These are phyloP conservation scores for Populus ilicifolia DNA, from an alignment of 345 rosid species.

Conservation along the genomic window DNA sequence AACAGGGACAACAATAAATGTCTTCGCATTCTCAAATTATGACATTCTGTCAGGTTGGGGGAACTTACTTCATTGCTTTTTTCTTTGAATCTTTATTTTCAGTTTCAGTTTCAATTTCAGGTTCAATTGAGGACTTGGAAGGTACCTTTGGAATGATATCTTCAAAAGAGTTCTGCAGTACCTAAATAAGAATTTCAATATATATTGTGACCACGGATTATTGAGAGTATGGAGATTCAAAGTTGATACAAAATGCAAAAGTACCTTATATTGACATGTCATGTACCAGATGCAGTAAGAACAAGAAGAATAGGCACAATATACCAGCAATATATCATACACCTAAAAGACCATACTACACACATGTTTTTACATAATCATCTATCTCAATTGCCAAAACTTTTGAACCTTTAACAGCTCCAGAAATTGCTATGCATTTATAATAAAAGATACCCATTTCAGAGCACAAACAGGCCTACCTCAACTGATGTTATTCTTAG, in stretches of 20 bases:
- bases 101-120: conserved; percentile 36
- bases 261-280: not conserved
- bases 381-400: not conserved
- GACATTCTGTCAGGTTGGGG: not conserved
- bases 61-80: conserved; percentile 76
- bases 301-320: not conserved
- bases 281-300: not conserved
- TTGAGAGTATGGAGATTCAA: not conserved
- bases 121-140: conserved; percentile 31
- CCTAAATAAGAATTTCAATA: conserved; percentile 39
- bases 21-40: not conserved
- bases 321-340: not conserved
- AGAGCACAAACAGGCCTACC: conserved; percentile 34
- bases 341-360: not conserved
- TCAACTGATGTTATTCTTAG: conserved; percentile 74
- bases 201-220: not conserved
- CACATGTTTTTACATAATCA: not conserved
- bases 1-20: not conserved
- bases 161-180: conserved; percentile 91
- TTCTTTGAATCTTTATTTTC: conserved; percentile 55
- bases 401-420: not conserved
- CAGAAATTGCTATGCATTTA: not conserved
- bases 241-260: not conserved
- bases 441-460: not conserved
- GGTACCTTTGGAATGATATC: conserved; percentile 73